A percentile compares a stretch with the other conserved stretches of the same genome.
Evolutionary conservation across 2,329 filamentous ascomycete species (phyloP).

Genomic region (Sphaerulina musiva): DNA sequence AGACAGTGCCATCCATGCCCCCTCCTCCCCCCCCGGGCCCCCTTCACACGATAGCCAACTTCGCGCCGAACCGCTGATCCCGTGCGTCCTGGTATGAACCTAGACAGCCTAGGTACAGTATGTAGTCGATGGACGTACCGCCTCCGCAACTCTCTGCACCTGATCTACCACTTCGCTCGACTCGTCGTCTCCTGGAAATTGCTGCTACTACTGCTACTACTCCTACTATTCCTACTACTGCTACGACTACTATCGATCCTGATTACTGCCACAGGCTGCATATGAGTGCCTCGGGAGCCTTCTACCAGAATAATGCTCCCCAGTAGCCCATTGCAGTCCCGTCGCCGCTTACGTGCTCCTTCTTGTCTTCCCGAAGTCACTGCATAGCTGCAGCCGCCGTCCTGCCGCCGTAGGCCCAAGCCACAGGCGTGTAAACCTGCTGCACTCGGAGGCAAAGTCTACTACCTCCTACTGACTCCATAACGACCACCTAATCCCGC

Average conservation of each 20-base stretch:
- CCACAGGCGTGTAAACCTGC: conserved; percentile 23
- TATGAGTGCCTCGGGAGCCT: conserved; percentile 5
- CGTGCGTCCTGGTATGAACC: conserved; percentile 12
- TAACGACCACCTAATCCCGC: too few species aligned
- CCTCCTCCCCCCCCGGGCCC: neutral
- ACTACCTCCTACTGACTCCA: conserved; percentile 1
- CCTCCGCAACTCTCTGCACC: conserved; percentile 14
- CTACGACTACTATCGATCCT: too few species aligned
- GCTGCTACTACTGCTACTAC: neutral
- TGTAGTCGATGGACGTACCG: neutral
- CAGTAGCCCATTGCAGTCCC: conserved; percentile 5
- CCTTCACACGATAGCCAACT: conserved; percentile 3
- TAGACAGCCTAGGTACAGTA: conserved; percentile 6
- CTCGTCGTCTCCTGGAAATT: conserved; percentile 14
- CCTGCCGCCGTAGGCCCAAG: conserved; percentile 25
- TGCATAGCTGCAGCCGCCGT: conserved; percentile 16
- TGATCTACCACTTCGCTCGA: conserved; percentile 8
- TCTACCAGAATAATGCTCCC: neutral
- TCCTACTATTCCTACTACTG: too few species aligned
- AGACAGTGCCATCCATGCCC: conserved; percentile 6
- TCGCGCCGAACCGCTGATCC: conserved; percentile 7
- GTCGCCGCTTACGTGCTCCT: conserved; percentile 8
- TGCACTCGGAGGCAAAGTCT: conserved; percentile 12
- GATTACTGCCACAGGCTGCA: neutral
- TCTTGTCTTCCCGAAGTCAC: neutral